These are phyloP conservation scores for Yamadazyma taylorii DNA, from an alignment of 1,139 yeast genomes.

Conservation along the genomic window DNA sequence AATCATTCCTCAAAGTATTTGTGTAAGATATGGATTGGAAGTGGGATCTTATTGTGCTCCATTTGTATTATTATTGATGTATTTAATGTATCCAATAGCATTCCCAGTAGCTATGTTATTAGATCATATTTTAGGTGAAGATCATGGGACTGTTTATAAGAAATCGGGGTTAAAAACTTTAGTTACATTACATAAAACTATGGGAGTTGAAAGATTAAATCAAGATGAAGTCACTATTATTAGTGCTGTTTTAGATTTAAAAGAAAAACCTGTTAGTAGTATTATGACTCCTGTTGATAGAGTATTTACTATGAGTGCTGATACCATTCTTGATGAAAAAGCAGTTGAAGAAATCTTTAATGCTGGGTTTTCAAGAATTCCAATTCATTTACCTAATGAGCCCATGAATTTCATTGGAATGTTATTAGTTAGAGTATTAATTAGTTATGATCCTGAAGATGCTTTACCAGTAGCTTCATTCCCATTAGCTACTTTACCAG, in stretches of 20 bases:
- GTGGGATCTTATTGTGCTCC: constrained; percentile 92
- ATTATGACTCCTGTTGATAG: constrained; percentile 95
- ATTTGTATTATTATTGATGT: constrained; percentile 82
- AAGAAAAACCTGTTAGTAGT: constrained; percentile 81
- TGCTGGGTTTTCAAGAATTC: constrained; percentile 93
- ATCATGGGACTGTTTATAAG: constrained; percentile 93
- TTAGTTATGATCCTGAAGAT: constrained; percentile 96
- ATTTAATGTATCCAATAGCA: constrained; percentile 87
- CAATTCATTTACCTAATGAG: constrained; percentile 89
- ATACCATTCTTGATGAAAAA: constrained; percentile 75
- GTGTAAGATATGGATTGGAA: constrained; percentile 89
- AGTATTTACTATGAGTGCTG: constrained; percentile 87
- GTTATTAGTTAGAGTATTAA: constrained; percentile 88
- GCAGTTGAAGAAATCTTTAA: constrained; percentile 89
- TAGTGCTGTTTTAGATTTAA: constrained; percentile 88
- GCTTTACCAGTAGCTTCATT: constrained; percentile 88
- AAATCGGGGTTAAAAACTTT: constrained; percentile 90
- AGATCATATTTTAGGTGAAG: constrained; percentile 87
- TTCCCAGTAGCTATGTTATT: constrained; percentile 83
- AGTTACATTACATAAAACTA: constrained; percentile 88
- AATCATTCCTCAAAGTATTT: constrained; percentile 90
- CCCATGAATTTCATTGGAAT: constrained; percentile 92
- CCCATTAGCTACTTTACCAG: constrained; percentile 95
- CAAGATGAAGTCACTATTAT: constrained; percentile 96
- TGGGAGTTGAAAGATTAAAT: constrained; percentile 93